Percentiles rank a stretch among this genome's conserved stretches.
Evolutionary conservation across 2,329 filamentous ascomycete genomes (phyloP).

Genomic region (Leptographium galeiforme): DNA sequence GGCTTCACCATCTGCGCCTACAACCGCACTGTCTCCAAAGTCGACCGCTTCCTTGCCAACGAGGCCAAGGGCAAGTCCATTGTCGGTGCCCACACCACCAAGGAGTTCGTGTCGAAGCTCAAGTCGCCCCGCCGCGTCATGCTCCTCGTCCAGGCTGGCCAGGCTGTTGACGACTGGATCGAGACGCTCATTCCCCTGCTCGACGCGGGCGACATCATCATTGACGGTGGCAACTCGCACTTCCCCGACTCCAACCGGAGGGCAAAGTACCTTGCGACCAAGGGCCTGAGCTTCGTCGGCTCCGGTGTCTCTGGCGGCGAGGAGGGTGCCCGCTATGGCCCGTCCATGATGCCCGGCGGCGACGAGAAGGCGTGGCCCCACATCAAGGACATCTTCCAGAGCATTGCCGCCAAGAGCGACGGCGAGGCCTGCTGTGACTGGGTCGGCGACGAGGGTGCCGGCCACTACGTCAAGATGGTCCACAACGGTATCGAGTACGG

Average conservation of each 20-base stretch:
- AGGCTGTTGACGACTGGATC: slow-evolving; percentile 98
- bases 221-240: slow-evolving; percentile 98
- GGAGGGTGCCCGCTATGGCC: slow-evolving; percentile 95
- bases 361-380: slow-evolving; percentile 95
- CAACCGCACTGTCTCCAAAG: slow-evolving; percentile 98
- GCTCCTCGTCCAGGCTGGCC: slow-evolving; percentile 97
- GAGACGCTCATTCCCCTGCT: slow-evolving; percentile 79
- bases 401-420: slow-evolving; percentile 94
- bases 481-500: slow-evolving; percentile 99
- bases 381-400: slow-evolving; percentile 99
- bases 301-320: slow-evolving; percentile 97
- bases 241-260: slow-evolving; percentile 98
- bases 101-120: slow-evolving; percentile 93
- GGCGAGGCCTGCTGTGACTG: slow-evolving; percentile 97
- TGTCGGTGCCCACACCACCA: slow-evolving; percentile 79
- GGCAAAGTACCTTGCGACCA: slow-evolving; percentile 70
- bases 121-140: slow-evolving; percentile 96
- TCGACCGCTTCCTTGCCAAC: slow-evolving; percentile 84
- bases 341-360: slow-evolving; percentile 97
- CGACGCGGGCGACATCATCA: slow-evolving; percentile 90
- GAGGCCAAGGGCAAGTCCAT: slow-evolving; percentile 93
- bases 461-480: slow-evolving; percentile 99
- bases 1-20: slow-evolving; percentile 95
- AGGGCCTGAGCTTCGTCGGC: slow-evolving; percentile 93
- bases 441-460: slow-evolving; percentile 98